Evolutionary conservation across 1,284 basidiomycete genomes (phyloP), one percentile per base, ranked within the genome.

Genomic region (Vanrija pseudolonga): DNA sequence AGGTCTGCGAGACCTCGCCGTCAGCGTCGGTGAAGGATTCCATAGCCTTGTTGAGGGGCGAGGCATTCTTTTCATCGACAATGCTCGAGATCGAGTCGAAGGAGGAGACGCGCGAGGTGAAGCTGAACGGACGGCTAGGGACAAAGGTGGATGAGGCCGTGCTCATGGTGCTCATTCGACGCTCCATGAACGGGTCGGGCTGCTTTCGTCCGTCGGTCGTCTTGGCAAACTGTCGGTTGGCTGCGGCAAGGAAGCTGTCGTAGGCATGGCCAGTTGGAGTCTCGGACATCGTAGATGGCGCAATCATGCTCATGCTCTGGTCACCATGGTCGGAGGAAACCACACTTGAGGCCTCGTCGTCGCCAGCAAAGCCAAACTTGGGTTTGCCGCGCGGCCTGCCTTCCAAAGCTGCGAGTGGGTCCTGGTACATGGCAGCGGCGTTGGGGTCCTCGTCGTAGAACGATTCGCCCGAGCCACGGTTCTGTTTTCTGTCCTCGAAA

Each of bases 21-120:
- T 94, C 89, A 1, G 88, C 81, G 74, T 94, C 91, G 26, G 91
- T 95, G 77, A 95, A 95, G 85, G 89, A 86, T 57, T 87, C 87
- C 69, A 91, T 90, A 11, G 90, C 89, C 77, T 93, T 93, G 78
- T 95, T 95, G 57, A 94, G 77, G 6, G 90, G 89, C 12, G 90
- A 94, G 12, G 90, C 93, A 12, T 69, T 69, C 78, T 94, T 94
- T 67, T 94, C 91, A 63, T 92, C 89, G 40, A 90, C 87, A 53
- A 94, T 90, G 3, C 87, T 87, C 11, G 87, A 84, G 57, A 94
- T 90, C 6, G 89, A 91, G 66, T 93, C 91, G 24, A 88, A 85
- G 0, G 89, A 92, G 0, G 87, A 86, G 3, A 83, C 82, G 12
- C 89, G 82, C 28, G 88, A 90, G 72, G 90, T 87, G n/a, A 78